Percentiles rank a stretch among this genome's conserved stretches.
phyloP scores from a whole-genome alignment of 2,329 filamentous ascomycete genomes.

The Xylaria arbuscula region DNA sequence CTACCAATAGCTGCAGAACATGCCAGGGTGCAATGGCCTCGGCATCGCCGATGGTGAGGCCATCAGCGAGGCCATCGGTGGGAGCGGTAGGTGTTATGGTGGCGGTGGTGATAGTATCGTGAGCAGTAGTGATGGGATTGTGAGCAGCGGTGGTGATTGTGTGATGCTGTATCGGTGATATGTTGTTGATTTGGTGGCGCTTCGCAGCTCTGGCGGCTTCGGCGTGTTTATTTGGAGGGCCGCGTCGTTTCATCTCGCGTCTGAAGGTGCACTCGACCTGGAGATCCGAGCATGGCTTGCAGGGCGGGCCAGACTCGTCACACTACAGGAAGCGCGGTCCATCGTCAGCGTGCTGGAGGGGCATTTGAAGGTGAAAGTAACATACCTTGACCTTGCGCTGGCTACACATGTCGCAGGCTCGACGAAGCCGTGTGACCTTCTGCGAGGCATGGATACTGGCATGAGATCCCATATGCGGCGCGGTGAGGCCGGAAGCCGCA shows the following conservation, averaged over 20 bases:
- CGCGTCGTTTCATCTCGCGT: conserved; percentile 67
- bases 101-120: conserved; percentile 59
- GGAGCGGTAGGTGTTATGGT: conserved; percentile 60
- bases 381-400: conserved; percentile 68
- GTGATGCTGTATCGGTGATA: conserved; percentile 58
- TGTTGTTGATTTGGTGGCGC: conserved; percentile 54
- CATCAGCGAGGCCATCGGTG: conserved; percentile 47
- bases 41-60: conserved; percentile 55
- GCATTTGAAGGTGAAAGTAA: neutral
- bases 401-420: conserved; percentile 71
- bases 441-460: conserved; percentile 36
- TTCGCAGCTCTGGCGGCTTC: conserved; percentile 67
- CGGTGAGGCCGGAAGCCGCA: conserved; percentile 14
- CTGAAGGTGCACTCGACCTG: conserved; percentile 68
- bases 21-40: conserved; percentile 78
- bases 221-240: conserved; percentile 69
- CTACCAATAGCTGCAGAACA: conserved; percentile 75
- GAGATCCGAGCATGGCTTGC: conserved; percentile 66
- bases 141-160: conserved; percentile 61
- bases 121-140: too few species aligned
- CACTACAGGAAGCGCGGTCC: conserved; percentile 51
- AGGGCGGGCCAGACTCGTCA: conserved; percentile 67
- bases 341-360: neutral
- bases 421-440: conserved; percentile 66
- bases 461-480: conserved; percentile 11